Conservation (phyloP, 495 filamentous ascomycete genomes). For the Xylaria nigripes region DNA sequence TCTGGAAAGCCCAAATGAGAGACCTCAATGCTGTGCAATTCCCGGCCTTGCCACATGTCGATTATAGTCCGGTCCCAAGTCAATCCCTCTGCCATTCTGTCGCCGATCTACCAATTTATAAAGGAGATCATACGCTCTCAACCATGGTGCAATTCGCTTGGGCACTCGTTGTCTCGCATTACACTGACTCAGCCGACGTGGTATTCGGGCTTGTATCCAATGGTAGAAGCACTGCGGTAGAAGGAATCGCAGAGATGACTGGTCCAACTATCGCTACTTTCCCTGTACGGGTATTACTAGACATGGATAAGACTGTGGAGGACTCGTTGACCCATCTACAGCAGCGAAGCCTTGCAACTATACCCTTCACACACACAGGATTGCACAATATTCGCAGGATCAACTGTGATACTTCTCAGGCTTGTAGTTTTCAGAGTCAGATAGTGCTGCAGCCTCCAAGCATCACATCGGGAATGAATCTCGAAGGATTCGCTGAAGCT, state of each 20-base stretch:
- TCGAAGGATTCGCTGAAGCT: background rate
- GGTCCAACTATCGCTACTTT: slow-evolving; percentile 53
- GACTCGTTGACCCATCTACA: slow-evolving; percentile 27
- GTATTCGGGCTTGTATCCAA: slow-evolving; percentile 33
- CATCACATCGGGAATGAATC: background rate
- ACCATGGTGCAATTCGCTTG: slow-evolving; percentile 31
- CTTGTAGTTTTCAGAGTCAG: slow-evolving; percentile 26
- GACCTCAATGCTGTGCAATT: background rate
- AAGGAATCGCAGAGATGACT: slow-evolving; percentile 40
- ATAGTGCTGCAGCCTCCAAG: slow-evolving; percentile 6
- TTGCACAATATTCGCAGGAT: slow-evolving; percentile 27
- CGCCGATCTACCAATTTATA: background rate
- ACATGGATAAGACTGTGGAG: slow-evolving; percentile 2
- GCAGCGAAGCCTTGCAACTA: slow-evolving; percentile 27
- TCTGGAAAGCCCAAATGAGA: slow-evolving; percentile 21
- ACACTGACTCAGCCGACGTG: slow-evolving; percentile 26
- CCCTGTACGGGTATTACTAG: slow-evolving; percentile 36
- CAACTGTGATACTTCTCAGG: slow-evolving; percentile 12
- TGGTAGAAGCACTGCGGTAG: slow-evolving; percentile 40
- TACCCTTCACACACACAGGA: slow-evolving; percentile 34
- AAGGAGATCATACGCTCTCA: slow-evolving; percentile 15
- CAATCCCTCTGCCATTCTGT: slow-evolving; percentile 11
- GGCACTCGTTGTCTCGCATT: slow-evolving; percentile 23
- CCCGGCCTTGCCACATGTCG: background rate
- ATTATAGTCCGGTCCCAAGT: background rate